phyloP scores from a whole-genome alignment of 805 yeast species.

The Ogataea populi-albae region DNA sequence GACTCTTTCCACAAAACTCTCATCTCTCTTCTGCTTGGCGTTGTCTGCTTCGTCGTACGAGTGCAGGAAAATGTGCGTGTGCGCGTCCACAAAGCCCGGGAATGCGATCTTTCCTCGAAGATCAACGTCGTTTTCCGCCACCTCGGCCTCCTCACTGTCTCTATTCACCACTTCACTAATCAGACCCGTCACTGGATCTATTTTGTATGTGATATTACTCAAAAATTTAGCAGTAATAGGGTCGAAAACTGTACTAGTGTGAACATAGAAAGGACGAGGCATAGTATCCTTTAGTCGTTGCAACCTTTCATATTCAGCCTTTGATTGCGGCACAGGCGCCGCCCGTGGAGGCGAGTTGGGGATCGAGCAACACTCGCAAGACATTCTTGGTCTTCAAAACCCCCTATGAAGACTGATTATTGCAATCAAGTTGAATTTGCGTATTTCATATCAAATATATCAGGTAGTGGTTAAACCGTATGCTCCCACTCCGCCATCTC shows the following conservation, averaged over 20 bases:
- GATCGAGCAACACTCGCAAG: slow-evolving; percentile 21
- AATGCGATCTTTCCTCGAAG: slow-evolving; percentile 23
- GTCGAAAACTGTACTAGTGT: slow-evolving; percentile 22
- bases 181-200: slow-evolving; percentile 25
- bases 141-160: slow-evolving; percentile 1
- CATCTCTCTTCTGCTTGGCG: slow-evolving; percentile 28
- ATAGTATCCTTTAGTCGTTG: slow-evolving; percentile 12
- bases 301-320: slow-evolving; percentile 18
- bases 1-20: slow-evolving; percentile 27
- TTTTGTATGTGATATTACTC: slow-evolving; percentile 15
- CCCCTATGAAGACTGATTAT: too few species aligned
- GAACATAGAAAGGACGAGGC: slow-evolving; percentile 19
- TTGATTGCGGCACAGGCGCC: slow-evolving; percentile 22
- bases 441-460: too few species aligned
- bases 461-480: too few species aligned
- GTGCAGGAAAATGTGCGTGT: slow-evolving; percentile 30
- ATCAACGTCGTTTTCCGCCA: slow-evolving; percentile 20
- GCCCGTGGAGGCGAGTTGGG: slow-evolving; percentile 9
- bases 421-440: too few species aligned
- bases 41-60: slow-evolving; percentile 28
- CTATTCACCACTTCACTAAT: slow-evolving; percentile 15
- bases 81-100: slow-evolving; percentile 32
- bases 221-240: slow-evolving; percentile 15
- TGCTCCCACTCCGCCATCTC: too few species aligned
- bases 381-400: too few species aligned